Evolutionary conservation across 495 filamentous ascomycete genomes (phyloP), one percentile per base, ranked within the genome.

Genomic region (Tuber aestivum): DNA sequence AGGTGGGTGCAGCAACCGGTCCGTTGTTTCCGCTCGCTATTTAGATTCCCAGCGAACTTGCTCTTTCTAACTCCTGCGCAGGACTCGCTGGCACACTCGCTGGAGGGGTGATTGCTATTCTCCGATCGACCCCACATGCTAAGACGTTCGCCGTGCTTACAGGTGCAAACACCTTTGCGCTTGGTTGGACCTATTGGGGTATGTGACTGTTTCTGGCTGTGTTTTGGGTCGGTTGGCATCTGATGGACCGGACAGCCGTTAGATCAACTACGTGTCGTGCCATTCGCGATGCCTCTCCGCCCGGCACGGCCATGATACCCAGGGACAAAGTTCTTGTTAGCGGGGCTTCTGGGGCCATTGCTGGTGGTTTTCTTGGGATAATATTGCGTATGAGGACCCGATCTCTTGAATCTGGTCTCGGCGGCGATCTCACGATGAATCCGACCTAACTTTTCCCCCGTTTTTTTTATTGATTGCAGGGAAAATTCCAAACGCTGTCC

Each of bases 161-260:
- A 41, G 91, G 92, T 48, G 85, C 92, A 61, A 94, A 97, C 84
- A 97, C 92, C 88, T 92, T 91, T 84, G 85, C 87, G 56, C 88
- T 96, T 69, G 93, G 93, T 41, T 88, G 87, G 69, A 90, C 89
- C 27, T 99, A 91, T 83, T 93, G 89, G 86, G 92, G 92, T 96
- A 84, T 80, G 85, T 84, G 70, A 48, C 50, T 69, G 70, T n/a
- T 71, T 42, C 71, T 72, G 69, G 72, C 4, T 50, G 56, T 23
- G 45, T 72, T 74, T 70, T 40, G 37, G 56, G 35, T 65, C 35
- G 27, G 27, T 65, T 65, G 56, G 56, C 35, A 32, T 18, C 56
- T 65, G 32, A 65, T 65, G 56, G 4, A 69, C 37, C 12, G 9
- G 42, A 41, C 70, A 82, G 81, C 77, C 71, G 40, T 78, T 16